Evolutionary conservation across 1,284 basidiomycete species (phyloP), one percentile per base, ranked within the genome.

Genomic region (Inonotus hispidus): DNA sequence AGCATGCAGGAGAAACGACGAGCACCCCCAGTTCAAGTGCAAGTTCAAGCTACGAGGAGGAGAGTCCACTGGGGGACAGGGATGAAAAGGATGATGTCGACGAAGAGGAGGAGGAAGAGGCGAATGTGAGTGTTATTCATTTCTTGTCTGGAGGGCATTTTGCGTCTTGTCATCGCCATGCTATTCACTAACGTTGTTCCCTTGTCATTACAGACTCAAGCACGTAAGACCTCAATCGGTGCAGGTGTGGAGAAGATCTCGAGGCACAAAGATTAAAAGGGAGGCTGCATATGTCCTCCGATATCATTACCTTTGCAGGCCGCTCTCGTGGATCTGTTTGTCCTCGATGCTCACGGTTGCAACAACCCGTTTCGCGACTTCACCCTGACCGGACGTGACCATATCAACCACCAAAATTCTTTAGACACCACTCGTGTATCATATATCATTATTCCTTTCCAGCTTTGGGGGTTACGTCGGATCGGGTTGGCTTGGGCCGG

Each of bases 201-300:
- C 71, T 54, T 70, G 72, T 63, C 73, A 71, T 67, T 69, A 32
- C 73, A 67, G 64, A 66, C 77, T 65, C 68, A 72, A 46, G 37
- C 62, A 27, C 67, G 76, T 56, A 77, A 73, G 63, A 80, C 79
- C 29, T 72, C 77, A 6, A 67, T 82, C 5, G 78, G 84, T 25
- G 87, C 87, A 11, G 85, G 87, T 32, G 81, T 90, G 43, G 88
- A 90, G 75, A 87, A 88, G 73, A 77, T 89, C 66, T 84, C 82
- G 68, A 75, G 85, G 65, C 87, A 88, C 66, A 75, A 78, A 66
- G 73, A 77, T 13, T 70, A 62, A 65, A 25, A 38, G 1, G 3
- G 4, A 25, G 21, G 27, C 21, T 23, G 46, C 21, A 8, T 32
- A 8, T 32, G 8, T 32, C 32, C 32, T 32, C 32, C 8, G 32